A percentile compares a stretch with the other conserved stretches of the same genome.
These are phyloP conservation scores for Pulveroboletus sp. DNA, from an alignment of 768 basidiomycete genomes.

Conservation along the genomic window DNA sequence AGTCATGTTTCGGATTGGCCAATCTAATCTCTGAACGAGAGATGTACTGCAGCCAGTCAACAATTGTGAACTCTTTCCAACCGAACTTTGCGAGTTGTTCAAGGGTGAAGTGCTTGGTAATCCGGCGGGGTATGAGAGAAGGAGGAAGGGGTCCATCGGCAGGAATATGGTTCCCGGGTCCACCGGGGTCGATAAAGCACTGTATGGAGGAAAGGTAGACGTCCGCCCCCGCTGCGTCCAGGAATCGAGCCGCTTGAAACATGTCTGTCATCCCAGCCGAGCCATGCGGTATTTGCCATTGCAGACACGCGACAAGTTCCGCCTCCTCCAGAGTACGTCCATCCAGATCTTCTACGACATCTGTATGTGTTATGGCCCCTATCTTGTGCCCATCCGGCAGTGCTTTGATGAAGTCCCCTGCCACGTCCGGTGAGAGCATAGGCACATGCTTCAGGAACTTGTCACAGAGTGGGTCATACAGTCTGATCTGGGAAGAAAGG, in stretches of 20 bases:
- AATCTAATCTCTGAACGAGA: slow-evolving; percentile 40
- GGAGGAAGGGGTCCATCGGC: slow-evolving; percentile 72
- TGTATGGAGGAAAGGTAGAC: slow-evolving; percentile 60
- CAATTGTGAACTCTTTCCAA: slow-evolving; percentile 70
- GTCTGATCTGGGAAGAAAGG: neutral
- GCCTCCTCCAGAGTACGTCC: slow-evolving; percentile 2
- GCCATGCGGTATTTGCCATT: neutral
- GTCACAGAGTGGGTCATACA: neutral
- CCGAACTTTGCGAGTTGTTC: slow-evolving; percentile 56
- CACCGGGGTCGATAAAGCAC: slow-evolving; percentile 54
- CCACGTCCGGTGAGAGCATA: slow-evolving; percentile 59
- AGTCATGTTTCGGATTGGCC: slow-evolving; percentile 46
- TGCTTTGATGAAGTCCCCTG: slow-evolving; percentile 43
- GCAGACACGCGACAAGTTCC: slow-evolving; percentile 5
- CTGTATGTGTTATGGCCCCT: neutral
- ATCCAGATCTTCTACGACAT: neutral
- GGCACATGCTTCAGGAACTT: slow-evolving; percentile 59
- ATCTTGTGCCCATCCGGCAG: neutral
- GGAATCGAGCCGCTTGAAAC: slow-evolving; percentile 36
- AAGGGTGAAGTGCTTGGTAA: slow-evolving; percentile 56
- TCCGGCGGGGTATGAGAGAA: slow-evolving; percentile 53
- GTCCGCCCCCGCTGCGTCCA: slow-evolving; percentile 43
- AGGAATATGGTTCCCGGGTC: slow-evolving; percentile 52
- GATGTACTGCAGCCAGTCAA: slow-evolving; percentile 69
- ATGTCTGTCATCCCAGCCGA: neutral